A percentile compares a stretch with the other conserved stretches of the same genome.
phyloP scores from a whole-genome alignment of 768 basidiomycete species.

The Rhodotorula kratochvilovae region DNA sequence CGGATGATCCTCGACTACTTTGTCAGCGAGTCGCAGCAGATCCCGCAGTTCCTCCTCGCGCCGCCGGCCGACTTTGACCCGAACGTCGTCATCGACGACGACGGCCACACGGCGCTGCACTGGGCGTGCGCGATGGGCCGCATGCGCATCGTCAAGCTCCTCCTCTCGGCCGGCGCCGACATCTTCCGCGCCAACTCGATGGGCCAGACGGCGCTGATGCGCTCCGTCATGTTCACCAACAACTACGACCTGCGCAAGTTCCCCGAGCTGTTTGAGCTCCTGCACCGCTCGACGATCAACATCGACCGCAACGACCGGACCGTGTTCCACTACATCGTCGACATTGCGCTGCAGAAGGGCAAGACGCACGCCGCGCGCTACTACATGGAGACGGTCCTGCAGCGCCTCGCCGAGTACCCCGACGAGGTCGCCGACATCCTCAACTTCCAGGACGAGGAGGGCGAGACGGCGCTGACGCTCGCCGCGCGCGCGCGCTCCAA shows the following conservation, averaged over 20 bases:
- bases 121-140: slow-evolving; percentile 99
- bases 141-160: slow-evolving; percentile 86
- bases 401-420: slow-evolving; percentile 82
- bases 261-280: slow-evolving; percentile 89
- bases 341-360: slow-evolving; percentile 93
- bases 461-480: slow-evolving; percentile 94
- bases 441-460: slow-evolving; percentile 98
- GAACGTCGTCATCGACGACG: slow-evolving; percentile 94
- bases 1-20: slow-evolving; percentile 98
- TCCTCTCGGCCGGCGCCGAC: slow-evolving; percentile 89
- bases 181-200: slow-evolving; percentile 95
- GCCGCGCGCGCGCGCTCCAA: slow-evolving; percentile 93
- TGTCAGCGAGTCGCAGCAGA: slow-evolving; percentile 89
- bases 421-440: slow-evolving; percentile 95
- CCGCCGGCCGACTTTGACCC: slow-evolving; percentile 90
- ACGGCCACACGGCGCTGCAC: slow-evolving; percentile 92
- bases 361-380: slow-evolving; percentile 97
- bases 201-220: slow-evolving; percentile 96
- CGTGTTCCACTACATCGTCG: slow-evolving; percentile 95
- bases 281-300: slow-evolving; percentile 96
- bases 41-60: slow-evolving; percentile 76
- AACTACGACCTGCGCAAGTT: slow-evolving; percentile 99
- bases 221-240: slow-evolving; percentile 98
- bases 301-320: slow-evolving; percentile 97
- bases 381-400: slow-evolving; percentile 95